A percentile compares a stretch with the other conserved stretches of the same genome.
Conservation (phyloP, 176 grass and related monocot genomes). For the Zoysia japonica region DNA sequence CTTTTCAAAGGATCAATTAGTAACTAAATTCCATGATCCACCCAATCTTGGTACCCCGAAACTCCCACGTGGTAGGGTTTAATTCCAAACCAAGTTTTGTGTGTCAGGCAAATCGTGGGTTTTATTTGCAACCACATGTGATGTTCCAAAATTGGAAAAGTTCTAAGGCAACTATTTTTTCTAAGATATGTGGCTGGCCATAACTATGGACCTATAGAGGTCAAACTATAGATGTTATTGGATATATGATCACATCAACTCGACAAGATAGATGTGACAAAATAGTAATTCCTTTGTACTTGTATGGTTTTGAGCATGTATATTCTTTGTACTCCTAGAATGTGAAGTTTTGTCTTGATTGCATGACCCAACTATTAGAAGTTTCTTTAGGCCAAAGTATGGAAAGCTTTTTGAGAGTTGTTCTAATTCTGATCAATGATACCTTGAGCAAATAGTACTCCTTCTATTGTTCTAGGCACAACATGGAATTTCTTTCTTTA, state of each 20-base stretch:
- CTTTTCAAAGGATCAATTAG: slow-evolving; percentile 8
- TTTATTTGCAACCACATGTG: slow-evolving; percentile 26
- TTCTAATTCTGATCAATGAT: not conserved
- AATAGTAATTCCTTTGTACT: not conserved
- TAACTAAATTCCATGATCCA: slow-evolving; percentile 37
- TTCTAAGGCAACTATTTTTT: not conserved
- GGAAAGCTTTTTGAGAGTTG: not conserved
- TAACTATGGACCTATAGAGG: not conserved
- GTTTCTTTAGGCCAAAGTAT: not conserved
- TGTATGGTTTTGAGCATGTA: not conserved
- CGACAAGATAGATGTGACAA: not conserved
- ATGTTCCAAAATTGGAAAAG: slow-evolving; percentile 23
- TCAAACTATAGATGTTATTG: not conserved
- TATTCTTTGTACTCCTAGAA: not conserved
- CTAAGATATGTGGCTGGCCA: not conserved
- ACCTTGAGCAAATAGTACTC: not conserved
- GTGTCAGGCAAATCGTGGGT: not conserved
- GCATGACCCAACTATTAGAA: not conserved
- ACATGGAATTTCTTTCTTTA: not conserved
- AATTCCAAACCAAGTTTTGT: not conserved
- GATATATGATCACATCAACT: not conserved
- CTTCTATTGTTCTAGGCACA: not conserved
- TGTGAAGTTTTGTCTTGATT: not conserved
- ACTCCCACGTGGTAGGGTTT: slow-evolving; percentile 13
- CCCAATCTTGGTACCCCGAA: slow-evolving; percentile 50